phyloP scores from a whole-genome alignment of 73 alveolate species.

The Paramecium biaurelia region DNA sequence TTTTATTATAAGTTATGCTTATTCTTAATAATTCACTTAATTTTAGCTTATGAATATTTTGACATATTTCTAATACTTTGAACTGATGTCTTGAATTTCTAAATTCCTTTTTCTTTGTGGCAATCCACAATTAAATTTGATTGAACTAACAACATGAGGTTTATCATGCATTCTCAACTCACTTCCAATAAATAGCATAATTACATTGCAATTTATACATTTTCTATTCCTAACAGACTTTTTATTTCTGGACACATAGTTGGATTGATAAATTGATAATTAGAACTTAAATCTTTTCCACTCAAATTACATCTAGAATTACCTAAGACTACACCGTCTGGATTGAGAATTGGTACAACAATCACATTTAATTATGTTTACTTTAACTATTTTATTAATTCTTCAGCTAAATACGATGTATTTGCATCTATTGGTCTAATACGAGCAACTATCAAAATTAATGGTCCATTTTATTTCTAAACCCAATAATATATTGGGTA shows the following conservation, averaged over 20 bases:
- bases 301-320: constrained; percentile 53
- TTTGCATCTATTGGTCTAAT: neutral
- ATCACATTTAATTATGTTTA: neutral
- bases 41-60: neutral
- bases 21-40: neutral
- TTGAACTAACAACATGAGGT: neutral
- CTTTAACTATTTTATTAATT: neutral
- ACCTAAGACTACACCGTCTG: constrained; percentile 40
- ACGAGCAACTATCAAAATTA: constrained; percentile 7
- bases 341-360: constrained; percentile 26
- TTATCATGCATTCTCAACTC: neutral
- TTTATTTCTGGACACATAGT: constrained; percentile 4
- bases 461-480: neutral
- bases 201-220: constrained; percentile 33
- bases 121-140: neutral
- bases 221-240: neutral
- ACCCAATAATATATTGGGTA: neutral
- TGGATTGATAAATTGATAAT: neutral
- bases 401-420: constrained; percentile 7
- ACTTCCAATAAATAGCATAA: constrained; percentile 5
- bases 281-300: constrained; percentile 29
- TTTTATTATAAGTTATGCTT: neutral
- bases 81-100: constrained; percentile 19
- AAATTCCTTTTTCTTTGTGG: neutral
- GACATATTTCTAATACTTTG: neutral